Evolutionary conservation across 2,329 filamentous ascomycete species (phyloP), one percentile per base, ranked within the genome.

Genomic region (Neofusicoccum parvum): DNA sequence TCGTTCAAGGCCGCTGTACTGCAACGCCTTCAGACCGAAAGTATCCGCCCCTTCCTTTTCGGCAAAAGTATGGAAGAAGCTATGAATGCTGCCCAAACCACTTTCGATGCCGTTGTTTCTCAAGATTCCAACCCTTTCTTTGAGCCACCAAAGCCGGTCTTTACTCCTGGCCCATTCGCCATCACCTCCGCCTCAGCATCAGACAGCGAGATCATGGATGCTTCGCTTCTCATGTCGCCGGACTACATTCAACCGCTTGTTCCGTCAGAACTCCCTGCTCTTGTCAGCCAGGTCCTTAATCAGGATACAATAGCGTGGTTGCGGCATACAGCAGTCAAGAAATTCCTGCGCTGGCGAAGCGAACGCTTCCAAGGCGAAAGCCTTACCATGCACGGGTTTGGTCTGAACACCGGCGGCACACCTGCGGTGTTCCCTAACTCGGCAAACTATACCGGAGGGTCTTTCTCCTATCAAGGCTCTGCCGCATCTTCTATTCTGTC

Each of bases 181-280:
- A 85, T 97, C 20, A 97, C 94, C 1, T 95, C 91, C 20, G 86
- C 86, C 12, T 82, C 86, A 27, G 87, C 85, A 1, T 86, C 86
- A 23, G 92, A 97, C 71, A 81, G 88, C 67, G 92, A 97, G 45
- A 88, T 85, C 49, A 96, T 98, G 89, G 94, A 98, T 75, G 94
- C 94, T 17, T 97, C 92, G 72, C 82, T 96, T 0, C 84, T 98
- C 17, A 98, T 98, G 94, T 93, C 89, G 65, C 90, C 94, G 0
- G 91, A 95, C 72, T 98, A 97, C 74, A 82, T 95, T 14, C 90
- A 92, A 67, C 94, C 94, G 0, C 82, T 97, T 4, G 79, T 91
- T 3, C 79, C 86, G 0, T 95, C 92, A 9, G 94, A 98, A 65
- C 85, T 98, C 2, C 72, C 77, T 5, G 77, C 80, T 9, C 82